phyloP scores from a whole-genome alignment of 306 rosid genomes.

The Ziziphus jujuba region DNA sequence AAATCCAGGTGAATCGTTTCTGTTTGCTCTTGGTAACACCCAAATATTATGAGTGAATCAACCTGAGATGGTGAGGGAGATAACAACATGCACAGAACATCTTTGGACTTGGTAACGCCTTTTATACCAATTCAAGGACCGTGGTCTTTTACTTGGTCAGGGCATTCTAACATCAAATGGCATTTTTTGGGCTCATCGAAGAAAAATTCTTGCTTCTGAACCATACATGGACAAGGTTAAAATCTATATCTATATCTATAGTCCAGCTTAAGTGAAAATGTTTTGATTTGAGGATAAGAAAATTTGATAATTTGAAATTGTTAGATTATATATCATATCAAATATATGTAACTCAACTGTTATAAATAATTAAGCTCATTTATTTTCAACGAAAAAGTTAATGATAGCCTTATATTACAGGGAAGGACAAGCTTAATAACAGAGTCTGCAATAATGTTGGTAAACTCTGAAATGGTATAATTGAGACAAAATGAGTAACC shows the following conservation, averaged over 20 bases:
- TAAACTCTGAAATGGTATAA: conserved; percentile 6
- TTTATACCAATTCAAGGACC: conserved; percentile 32
- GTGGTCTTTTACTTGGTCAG: conserved; percentile 38
- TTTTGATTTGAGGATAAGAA: too few species aligned
- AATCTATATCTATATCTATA: background rate
- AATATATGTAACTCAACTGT: too few species aligned
- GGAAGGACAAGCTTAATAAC: conserved; percentile 17
- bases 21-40: background rate
- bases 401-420: background rate
- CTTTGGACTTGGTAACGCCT: conserved; percentile 48
- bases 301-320: too few species aligned
- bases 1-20: background rate
- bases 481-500: conserved; percentile 5
- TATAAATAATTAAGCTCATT: too few species aligned
- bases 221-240: conserved; percentile 38
- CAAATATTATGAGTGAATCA: background rate
- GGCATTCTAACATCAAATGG: conserved; percentile 54
- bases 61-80: background rate
- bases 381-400: too few species aligned
- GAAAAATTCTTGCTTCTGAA: conserved; percentile 53
- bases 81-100: conserved; percentile 24
- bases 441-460: conserved; percentile 3
- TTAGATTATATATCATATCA: too few species aligned
- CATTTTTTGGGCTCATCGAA: conserved; percentile 42
- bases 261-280: too few species aligned